Base-by-base conservation (phyloP, 345 rosid species). In the Nasturtium officinale region DNA sequence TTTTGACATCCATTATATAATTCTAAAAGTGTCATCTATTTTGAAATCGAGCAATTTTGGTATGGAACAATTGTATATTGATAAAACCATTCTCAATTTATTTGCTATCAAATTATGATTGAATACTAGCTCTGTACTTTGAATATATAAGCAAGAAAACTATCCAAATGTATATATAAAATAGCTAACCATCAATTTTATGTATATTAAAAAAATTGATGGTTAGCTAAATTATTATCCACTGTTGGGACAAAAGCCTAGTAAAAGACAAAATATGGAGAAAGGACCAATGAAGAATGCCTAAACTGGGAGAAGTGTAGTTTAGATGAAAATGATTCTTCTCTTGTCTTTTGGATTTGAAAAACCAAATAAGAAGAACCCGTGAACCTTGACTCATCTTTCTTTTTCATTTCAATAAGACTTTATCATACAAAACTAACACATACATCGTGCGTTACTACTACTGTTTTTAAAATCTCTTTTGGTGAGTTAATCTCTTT, bases 271-370 rank as follows among this genome's bases (percentile, higher is more conserved):
- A 71, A 7, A 48, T 9, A 16, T 12, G 51, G 5, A 60, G 28
- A 71, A 71, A 71, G 61, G 26, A 61, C n/a, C 25, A 25, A 50
- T 7, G 67, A 50, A 37, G 38, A 61, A 50, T 37, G 68, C 13
- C 42, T 71, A 60, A 37, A 37, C 30, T 71, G 60, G 75, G 75
- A 71, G 75, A 60, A 59, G 60, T 37, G 67, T 42, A 42, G 17
- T 50, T 37, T 35, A 10, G 20, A 51, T 35, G 56, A 57, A 11
- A 59, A 71, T 60, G 75, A 15, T 32, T 4, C 17, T 3, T 45
- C 12, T 57, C 47, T 21, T n/a, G 46, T 47, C 74, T 58, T 59
- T 25, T 35, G 18, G 47, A 46, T 43, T 21, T 45, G 12, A 3
- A 70, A 70, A 59, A 16, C 42, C 28, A 60, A 61, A 26, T 32